Base-by-base conservation (phyloP, 495 filamentous ascomycete species). In the Lasiosphaeria hispida region DNA sequence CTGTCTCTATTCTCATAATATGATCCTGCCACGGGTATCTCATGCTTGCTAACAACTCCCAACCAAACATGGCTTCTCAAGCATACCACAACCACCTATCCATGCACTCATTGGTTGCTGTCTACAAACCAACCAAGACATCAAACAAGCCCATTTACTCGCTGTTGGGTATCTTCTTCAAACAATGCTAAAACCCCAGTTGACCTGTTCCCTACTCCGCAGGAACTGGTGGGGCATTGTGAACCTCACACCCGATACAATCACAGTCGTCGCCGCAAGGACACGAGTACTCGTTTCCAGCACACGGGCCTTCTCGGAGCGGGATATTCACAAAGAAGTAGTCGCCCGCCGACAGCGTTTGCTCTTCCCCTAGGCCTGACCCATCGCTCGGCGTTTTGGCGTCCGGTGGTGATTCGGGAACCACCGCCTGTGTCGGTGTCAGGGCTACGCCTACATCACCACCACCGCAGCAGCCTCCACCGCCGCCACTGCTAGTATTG, bases 221-320 rank as follows among this genome's bases (percentile, higher is more conserved):
- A 19, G 51, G 44, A 10, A 62, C 40, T 7, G 15, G 43, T 6
- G 51, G 19, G 18, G 37, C 34, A 17, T 58, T 51, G 41, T 68
- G 65, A n/a, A 73, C 58, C 11, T 60, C 18, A 54, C 80, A 83
- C 13, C 77, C 80, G 3, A 79, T 59, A 54, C 81, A 83, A 19
- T 74, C 59, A 59, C 81, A 83, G 53, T 77, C 75, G 50, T 82
- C 78, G 5, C 79, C 80, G 51, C 81, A 83, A 3, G 72, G 76
- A 50, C 81, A 83, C 42, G 65, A 68, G 7, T 65, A 57, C 37
- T 59, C 62, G 53, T 69, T 66, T 7, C 79, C 76, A 1, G 62
- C 66, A 44, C 76, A 75, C 4, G 65, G 37, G 5, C 60, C 66
- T 9, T 49, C 41, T 8, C 65, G 58, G 15, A 75, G 65, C 4